Evolutionary conservation across 2,329 filamentous ascomycete species (phyloP).

Genomic region (Penicillium sp.): DNA sequence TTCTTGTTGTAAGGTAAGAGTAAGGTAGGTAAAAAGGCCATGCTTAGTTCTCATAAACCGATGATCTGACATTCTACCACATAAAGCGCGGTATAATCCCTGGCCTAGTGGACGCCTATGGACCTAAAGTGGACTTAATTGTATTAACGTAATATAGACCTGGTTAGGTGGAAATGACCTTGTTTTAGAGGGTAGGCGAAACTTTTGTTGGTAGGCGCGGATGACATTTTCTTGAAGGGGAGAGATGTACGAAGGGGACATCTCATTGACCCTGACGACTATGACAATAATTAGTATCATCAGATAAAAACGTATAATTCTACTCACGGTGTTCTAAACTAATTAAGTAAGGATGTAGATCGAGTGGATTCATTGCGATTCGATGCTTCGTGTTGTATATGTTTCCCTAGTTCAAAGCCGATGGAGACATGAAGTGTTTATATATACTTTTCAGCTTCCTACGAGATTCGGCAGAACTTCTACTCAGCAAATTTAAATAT

Average conservation of each 20-base stretch:
- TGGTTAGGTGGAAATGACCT: not conserved
- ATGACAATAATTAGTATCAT: not conserved
- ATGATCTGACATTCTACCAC: not conserved
- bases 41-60: not conserved
- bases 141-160: not conserved
- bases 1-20: not conserved
- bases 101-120: not conserved
- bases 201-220: not conserved
- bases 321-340: not conserved
- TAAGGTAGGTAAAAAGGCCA: not conserved
- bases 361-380: not conserved
- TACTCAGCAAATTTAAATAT: too few relatives aligned
- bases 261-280: not conserved
- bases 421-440: too few relatives aligned
- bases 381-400: too few relatives aligned
- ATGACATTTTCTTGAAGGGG: not conserved
- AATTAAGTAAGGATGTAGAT: not conserved
- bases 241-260: not conserved
- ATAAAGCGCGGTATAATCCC: constrained; percentile 3
- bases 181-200: not conserved
- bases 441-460: too few relatives aligned
- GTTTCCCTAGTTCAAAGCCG: too few relatives aligned
- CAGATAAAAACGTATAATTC: not conserved
- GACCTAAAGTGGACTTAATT: not conserved
- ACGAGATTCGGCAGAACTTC: too few relatives aligned